Conservation (phyloP, 2,329 filamentous ascomycete species). For the Botrytis deweyae region DNA sequence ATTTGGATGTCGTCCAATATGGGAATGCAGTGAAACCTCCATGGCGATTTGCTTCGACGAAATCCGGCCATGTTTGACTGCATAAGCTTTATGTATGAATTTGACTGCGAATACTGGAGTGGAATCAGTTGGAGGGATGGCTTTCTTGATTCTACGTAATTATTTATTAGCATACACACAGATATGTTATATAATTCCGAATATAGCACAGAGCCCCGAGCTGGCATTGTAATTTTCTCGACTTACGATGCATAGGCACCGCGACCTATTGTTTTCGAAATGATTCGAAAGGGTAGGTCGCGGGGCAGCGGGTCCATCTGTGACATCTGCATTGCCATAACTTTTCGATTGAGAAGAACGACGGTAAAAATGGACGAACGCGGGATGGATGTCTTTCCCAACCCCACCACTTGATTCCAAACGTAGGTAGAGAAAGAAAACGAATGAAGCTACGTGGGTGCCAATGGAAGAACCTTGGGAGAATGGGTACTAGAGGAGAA, state of each 20-base stretch:
- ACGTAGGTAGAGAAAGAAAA: background rate
- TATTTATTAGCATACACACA: conserved; percentile 26
- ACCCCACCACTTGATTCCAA: background rate
- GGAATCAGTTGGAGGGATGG: conserved; percentile 66
- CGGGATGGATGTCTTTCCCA: background rate
- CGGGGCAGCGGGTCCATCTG: conserved; percentile 83
- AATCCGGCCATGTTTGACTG: conserved; percentile 82
- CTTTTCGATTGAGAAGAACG: background rate
- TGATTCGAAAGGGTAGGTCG: conserved; percentile 86
- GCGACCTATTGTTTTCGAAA: conserved; percentile 94
- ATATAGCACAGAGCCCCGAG: background rate
- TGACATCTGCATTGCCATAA: conserved; percentile 59
- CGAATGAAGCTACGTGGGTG: background rate
- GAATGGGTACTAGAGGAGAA: background rate
- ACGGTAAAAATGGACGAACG: conserved; percentile 2
- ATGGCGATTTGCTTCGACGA: conserved; percentile 85
- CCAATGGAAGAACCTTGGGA: background rate
- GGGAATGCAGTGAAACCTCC: conserved; percentile 86
- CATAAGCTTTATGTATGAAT: conserved; percentile 97
- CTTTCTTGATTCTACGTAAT: conserved; percentile 68
- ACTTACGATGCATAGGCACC: conserved; percentile 94
- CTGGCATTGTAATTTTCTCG: conserved; percentile 4
- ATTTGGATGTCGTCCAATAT: conserved; percentile 86
- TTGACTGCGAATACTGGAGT: conserved; percentile 92
- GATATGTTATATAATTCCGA: background rate